Percentiles rank a stretch among this genome's conserved stretches.
Conservation (phyloP, 805 yeast genomes). For the Ogataea siamensis region DNA sequence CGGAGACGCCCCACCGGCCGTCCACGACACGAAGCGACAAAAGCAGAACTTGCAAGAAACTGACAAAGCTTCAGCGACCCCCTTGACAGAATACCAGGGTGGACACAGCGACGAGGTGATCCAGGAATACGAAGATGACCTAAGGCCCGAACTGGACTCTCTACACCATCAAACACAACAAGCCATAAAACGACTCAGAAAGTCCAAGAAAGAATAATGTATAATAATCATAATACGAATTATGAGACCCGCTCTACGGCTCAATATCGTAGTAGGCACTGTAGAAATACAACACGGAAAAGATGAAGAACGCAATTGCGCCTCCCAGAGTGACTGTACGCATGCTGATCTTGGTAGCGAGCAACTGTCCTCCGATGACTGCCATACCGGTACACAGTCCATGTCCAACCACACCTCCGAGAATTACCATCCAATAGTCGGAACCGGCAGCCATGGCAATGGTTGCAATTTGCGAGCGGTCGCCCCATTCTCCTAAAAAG, state of each 20-base stretch:
- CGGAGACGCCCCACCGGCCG: conserved; percentile 1
- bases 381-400: conserved; percentile 84
- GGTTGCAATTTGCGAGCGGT: conserved; percentile 95
- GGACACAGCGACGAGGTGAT: conserved; percentile 14
- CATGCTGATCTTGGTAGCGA: conserved; percentile 88
- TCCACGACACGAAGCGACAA: background rate
- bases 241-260: conserved; percentile 11
- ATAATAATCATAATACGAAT: conserved; percentile 5
- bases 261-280: conserved; percentile 49
- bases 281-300: conserved; percentile 75
- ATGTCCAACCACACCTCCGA: conserved; percentile 91
- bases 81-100: background rate
- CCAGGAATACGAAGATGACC: conserved; percentile 35
- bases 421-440: conserved; percentile 82
- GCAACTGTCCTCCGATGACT: conserved; percentile 87
- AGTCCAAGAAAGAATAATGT: conserved; percentile 1
- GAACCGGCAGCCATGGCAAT: conserved; percentile 98
- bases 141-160: conserved; percentile 37
- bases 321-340: conserved; percentile 92
- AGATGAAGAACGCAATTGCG: conserved; percentile 78
- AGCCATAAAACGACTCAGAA: conserved; percentile 31
- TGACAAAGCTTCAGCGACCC: background rate
- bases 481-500: conserved; percentile 98
- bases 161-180: conserved; percentile 43
- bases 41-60: conserved; percentile 2